A percentile compares a stretch with the other conserved stretches of the same genome.
Conservation (phyloP, 2,329 filamentous ascomycete genomes). For the Achaetomium macrosporum region DNA sequence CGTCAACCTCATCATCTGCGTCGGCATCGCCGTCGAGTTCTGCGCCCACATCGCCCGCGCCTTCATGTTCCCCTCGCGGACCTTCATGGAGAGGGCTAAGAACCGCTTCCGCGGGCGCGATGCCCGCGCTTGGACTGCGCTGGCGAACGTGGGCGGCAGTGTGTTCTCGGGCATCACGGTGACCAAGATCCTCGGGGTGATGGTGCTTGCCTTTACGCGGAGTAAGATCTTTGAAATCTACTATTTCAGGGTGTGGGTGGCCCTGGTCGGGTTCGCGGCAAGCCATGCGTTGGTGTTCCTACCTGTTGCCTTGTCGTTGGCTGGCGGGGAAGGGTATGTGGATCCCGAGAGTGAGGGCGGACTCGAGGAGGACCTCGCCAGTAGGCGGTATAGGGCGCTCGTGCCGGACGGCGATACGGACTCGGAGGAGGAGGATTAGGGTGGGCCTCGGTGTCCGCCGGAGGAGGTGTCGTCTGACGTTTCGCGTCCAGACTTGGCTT, state of each 20-base stretch:
- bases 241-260: slow-evolving; percentile 95
- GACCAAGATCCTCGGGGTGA: slow-evolving; percentile 89
- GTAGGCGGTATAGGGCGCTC: slow-evolving; percentile 69
- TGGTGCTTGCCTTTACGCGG: slow-evolving; percentile 85
- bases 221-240: slow-evolving; percentile 99
- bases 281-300: slow-evolving; percentile 86
- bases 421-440: slow-evolving; percentile 17
- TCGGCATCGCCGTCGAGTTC: slow-evolving; percentile 95
- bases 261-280: slow-evolving; percentile 83
- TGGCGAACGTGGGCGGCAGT: slow-evolving; percentile 90
- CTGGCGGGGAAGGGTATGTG: slow-evolving; percentile 81
- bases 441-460: background rate
- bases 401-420: slow-evolving; percentile 32
- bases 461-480: background rate
- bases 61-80: slow-evolving; percentile 85
- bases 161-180: slow-evolving; percentile 96
- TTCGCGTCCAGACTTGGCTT: too few species aligned
- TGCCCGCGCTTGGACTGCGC: slow-evolving; percentile 82
- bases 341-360: slow-evolving; percentile 85
- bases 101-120: slow-evolving; percentile 75
- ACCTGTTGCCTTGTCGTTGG: slow-evolving; percentile 79
- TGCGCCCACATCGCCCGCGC: slow-evolving; percentile 94
- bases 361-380: slow-evolving; percentile 81
- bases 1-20: slow-evolving; percentile 94
- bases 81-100: slow-evolving; percentile 74